A percentile compares a stretch with the other conserved stretches of the same genome.
Evolutionary conservation across 2,329 filamentous ascomycete species (phyloP).

Genomic region (Penicillium frequentans): DNA sequence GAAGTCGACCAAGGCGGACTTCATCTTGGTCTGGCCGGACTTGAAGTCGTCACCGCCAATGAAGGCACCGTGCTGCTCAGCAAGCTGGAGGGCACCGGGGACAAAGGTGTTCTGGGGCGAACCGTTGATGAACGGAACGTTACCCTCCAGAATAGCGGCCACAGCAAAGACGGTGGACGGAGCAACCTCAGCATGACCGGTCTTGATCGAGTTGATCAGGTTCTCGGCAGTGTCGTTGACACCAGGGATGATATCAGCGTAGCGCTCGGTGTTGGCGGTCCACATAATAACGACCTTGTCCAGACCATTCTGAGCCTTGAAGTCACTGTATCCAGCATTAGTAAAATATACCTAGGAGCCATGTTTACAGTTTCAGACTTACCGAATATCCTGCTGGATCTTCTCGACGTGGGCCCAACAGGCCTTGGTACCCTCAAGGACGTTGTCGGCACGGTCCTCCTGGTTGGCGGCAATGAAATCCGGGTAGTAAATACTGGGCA

Average conservation of each 20-base stretch:
- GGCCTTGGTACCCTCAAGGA: conserved; percentile 80
- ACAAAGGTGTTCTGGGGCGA: conserved; percentile 99
- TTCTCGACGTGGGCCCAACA: conserved; percentile 86
- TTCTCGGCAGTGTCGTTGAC: conserved; percentile 98
- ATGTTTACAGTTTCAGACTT: conserved; percentile 28
- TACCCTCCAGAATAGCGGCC: conserved; percentile 86
- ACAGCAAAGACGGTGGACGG: conserved; percentile 96
- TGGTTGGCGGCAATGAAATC: conserved; percentile 99
- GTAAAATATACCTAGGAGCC: not conserved
- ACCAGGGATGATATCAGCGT: conserved; percentile 80
- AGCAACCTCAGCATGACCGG: conserved; percentile 85
- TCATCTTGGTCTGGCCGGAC: conserved; percentile 99
- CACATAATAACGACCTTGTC: conserved; percentile 98
- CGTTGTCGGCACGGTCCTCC: conserved; percentile 91
- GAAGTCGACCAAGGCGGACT: conserved; percentile 97
- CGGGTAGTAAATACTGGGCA: conserved; percentile 96
- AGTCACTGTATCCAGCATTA: conserved; percentile 58
- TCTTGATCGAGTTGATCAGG: conserved; percentile 81
- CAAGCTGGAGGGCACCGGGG: conserved; percentile 84
- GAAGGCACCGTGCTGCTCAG: conserved; percentile 82
- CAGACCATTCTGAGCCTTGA: conserved; percentile 80
- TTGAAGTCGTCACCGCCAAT: conserved; percentile 99
- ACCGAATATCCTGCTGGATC: conserved; percentile 88
- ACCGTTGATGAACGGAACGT: conserved; percentile 94
- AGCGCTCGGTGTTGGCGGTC: conserved; percentile 99